Conservation (phyloP, 2,329 filamentous ascomycete genomes). For the Pseudocercospora fuligena region DNA sequence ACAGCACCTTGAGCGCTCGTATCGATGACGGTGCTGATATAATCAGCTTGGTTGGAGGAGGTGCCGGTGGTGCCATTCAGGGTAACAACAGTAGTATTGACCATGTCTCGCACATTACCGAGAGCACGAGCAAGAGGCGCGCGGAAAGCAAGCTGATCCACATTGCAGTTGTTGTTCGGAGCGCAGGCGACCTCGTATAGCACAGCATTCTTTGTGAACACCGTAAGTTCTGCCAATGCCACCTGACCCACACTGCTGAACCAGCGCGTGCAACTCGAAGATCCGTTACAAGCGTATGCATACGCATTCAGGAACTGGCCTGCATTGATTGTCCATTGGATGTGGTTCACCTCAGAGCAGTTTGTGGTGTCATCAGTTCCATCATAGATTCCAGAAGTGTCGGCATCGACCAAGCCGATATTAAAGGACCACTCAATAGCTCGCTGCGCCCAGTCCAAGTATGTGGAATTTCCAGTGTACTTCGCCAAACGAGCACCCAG, state of each 20-base stretch:
- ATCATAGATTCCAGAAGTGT: slow-evolving; percentile 60
- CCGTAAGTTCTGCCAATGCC: slow-evolving; percentile 16
- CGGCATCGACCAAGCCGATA: slow-evolving; percentile 61
- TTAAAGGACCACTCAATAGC: slow-evolving; percentile 68
- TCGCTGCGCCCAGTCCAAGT: slow-evolving; percentile 68
- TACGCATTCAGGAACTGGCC: slow-evolving; percentile 70
- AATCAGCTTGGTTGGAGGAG: not conserved
- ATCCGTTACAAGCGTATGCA: slow-evolving; percentile 51
- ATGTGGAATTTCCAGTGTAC: slow-evolving; percentile 55
- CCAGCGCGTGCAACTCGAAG: slow-evolving; percentile 3
- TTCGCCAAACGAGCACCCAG: slow-evolving; percentile 62
- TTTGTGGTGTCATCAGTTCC: slow-evolving; percentile 61
- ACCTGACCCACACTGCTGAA: slow-evolving; percentile 33
- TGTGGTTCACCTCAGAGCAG: slow-evolving; percentile 55
- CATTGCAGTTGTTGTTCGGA: slow-evolving; percentile 62
- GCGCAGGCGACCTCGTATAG: slow-evolving; percentile 73
- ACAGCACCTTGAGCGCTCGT: slow-evolving; percentile 60
- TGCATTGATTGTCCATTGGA: slow-evolving; percentile 68
- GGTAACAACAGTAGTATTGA: not conserved
- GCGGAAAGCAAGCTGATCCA: slow-evolving; percentile 76
- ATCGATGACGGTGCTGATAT: slow-evolving; percentile 26
- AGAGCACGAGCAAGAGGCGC: slow-evolving; percentile 61
- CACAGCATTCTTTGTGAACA: slow-evolving; percentile 54
- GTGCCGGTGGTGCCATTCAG: slow-evolving; percentile 49
- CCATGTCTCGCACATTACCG: slow-evolving; percentile 19